phyloP scores from a whole-genome alignment of 257 asterid species.

The Penstemon eatonii region DNA sequence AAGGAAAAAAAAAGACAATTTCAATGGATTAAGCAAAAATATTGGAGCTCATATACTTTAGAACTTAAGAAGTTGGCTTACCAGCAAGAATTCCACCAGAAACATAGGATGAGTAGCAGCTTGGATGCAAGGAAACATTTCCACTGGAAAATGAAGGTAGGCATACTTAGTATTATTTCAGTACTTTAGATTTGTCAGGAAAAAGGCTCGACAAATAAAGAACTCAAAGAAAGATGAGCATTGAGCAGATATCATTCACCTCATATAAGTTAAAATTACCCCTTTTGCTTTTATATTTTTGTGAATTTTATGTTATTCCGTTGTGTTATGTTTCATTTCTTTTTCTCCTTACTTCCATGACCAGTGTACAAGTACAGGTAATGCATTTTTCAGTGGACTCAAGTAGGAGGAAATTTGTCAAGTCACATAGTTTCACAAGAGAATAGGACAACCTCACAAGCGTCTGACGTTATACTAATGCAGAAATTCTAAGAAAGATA shows the following conservation, averaged over 20 bases:
- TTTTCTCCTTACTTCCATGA: not conserved
- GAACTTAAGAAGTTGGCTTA: slow-evolving; percentile 39
- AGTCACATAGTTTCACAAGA: not conserved
- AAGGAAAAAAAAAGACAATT: not conserved
- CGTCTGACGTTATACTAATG: not conserved
- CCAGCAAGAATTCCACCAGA: slow-evolving; percentile 99
- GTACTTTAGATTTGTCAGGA: slow-evolving; percentile 19
- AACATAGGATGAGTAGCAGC: slow-evolving; percentile 48
- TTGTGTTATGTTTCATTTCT: slow-evolving; percentile 2
- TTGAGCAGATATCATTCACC: not conserved
- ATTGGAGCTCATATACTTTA: not conserved
- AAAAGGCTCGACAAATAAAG: slow-evolving; percentile 4
- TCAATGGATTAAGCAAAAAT: not conserved
- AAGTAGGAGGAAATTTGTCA: slow-evolving; percentile 11
- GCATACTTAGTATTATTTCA: slow-evolving; percentile 24
- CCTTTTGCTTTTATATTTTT: slow-evolving; percentile 2
- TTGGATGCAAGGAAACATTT: slow-evolving; percentile 64
- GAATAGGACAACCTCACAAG: slow-evolving; percentile 7
- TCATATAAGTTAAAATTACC: slow-evolving; percentile 7
- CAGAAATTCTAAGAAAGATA: not conserved
- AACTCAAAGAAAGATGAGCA: slow-evolving; percentile 4
- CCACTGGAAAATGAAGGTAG: slow-evolving; percentile 60
- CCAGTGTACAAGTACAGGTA: not conserved
- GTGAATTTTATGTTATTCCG: not conserved
- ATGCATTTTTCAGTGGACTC: not conserved